phyloP scores from a whole-genome alignment of 768 basidiomycete species.

The Hygrophorus russula region DNA sequence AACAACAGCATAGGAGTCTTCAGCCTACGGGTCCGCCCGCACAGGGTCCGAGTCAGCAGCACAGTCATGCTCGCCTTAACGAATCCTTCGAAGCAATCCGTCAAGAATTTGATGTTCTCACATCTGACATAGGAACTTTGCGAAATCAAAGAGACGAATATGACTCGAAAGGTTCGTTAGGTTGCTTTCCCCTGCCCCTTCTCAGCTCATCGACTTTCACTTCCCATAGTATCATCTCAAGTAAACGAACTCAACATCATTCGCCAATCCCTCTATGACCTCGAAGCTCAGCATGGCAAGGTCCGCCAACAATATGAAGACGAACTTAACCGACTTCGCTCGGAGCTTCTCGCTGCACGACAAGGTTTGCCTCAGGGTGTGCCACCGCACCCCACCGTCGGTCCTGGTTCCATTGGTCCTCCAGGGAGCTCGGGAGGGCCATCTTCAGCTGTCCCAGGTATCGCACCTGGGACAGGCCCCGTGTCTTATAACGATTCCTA shows the following conservation, averaged over 20 bases:
- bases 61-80: conserved; percentile 38
- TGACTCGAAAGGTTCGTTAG: conserved; percentile 70
- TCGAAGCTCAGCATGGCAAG: conserved; percentile 82
- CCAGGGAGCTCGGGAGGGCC: conserved; percentile 6
- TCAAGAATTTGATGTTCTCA: conserved; percentile 73
- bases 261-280: conserved; percentile 81
- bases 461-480: conserved; percentile 13
- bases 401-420: conserved; percentile 15
- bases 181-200: not conserved
- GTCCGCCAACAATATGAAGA: conserved; percentile 82
- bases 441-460: conserved; percentile 13
- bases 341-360: conserved; percentile 49
- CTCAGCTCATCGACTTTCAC: conserved; percentile 4
- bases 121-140: conserved; percentile 53
- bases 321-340: conserved; percentile 61
- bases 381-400: conserved; percentile 23
- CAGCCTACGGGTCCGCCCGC: conserved; percentile 39
- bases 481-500: conserved; percentile 13
- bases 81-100: conserved; percentile 76
- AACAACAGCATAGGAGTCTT: conserved; percentile 37
- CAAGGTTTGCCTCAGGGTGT: conserved; percentile 18
- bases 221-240: conserved; percentile 55
- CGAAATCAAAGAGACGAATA: conserved; percentile 81
- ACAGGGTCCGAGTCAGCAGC: conserved; percentile 28
- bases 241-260: conserved; percentile 87